phyloP scores from a whole-genome alignment of 306 rosid genomes.

The Medicago ruthenica region DNA sequence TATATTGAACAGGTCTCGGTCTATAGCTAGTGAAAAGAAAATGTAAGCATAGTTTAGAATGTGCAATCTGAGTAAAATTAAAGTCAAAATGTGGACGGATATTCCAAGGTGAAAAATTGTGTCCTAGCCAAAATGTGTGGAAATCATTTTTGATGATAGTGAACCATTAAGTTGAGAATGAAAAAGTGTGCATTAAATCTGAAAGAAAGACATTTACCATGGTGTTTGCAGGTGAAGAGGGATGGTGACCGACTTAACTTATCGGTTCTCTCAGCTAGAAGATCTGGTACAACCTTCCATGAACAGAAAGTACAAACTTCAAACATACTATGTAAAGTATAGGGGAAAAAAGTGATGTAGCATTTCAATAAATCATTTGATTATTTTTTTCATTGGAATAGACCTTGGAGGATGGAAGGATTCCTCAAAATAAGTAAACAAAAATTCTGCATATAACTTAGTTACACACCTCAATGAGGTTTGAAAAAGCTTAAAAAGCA shows the following conservation, averaged over 20 bases:
- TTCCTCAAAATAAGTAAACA: constrained; percentile 7
- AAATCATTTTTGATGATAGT: no score
- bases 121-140: no score
- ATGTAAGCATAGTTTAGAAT: neutral
- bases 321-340: no score
- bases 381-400: neutral
- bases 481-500: neutral
- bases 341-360: neutral
- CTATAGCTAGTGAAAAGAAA: neutral
- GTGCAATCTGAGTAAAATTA: neutral
- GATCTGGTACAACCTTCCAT: no score
- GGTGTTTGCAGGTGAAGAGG: neutral
- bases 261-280: no score
- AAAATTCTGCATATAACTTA: neutral
- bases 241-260: no score
- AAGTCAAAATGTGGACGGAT: neutral
- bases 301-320: no score
- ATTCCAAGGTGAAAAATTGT: no score
- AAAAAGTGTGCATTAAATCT: neutral
- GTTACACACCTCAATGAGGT: neutral
- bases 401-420: neutral
- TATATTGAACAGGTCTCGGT: neutral
- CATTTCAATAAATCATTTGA: neutral
- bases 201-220: neutral
- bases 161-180: neutral